Conservation (phyloP, 202 grass and related monocot species). For the Eragrostis tef region DNA sequence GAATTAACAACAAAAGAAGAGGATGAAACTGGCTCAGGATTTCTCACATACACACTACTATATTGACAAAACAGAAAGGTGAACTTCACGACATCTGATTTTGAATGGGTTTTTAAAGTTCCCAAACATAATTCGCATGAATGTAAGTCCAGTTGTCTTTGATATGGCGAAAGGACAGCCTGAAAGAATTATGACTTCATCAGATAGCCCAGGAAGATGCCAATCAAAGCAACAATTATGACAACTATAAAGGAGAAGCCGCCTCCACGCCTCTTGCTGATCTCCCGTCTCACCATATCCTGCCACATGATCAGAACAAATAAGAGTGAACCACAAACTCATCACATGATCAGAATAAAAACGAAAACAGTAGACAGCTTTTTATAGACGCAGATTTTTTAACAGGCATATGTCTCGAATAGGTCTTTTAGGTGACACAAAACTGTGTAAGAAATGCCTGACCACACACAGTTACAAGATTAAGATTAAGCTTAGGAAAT, state of each 20-base stretch:
- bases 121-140: conserved; percentile 46
- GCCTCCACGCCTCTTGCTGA: conserved; percentile 61
- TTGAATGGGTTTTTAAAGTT: conserved; percentile 38
- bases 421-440: not conserved
- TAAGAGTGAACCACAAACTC: conserved; percentile 14
- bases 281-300: conserved; percentile 79
- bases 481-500: conserved; percentile 4
- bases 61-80: conserved; percentile 52
- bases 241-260: conserved; percentile 77
- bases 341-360: not conserved
- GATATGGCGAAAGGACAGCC: conserved; percentile 19
- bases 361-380: not conserved
- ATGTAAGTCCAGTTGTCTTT: conserved; percentile 35
- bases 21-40: conserved; percentile 54
- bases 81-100: conserved; percentile 46
- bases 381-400: not conserved
- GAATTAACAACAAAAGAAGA: conserved; percentile 41
- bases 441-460: not conserved
- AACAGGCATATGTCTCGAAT: no score
- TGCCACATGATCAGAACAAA: conserved; percentile 46
- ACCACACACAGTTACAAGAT: not conserved
- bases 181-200: conserved; percentile 69
- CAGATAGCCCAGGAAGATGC: conserved; percentile 78
- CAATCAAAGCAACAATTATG: conserved; percentile 75
- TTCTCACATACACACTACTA: conserved; percentile 50